Evolutionary conservation across 139 green algal species (phyloP), one percentile per base, ranked within the genome.

Genomic region (Pseudopediastrum boryanum): DNA sequence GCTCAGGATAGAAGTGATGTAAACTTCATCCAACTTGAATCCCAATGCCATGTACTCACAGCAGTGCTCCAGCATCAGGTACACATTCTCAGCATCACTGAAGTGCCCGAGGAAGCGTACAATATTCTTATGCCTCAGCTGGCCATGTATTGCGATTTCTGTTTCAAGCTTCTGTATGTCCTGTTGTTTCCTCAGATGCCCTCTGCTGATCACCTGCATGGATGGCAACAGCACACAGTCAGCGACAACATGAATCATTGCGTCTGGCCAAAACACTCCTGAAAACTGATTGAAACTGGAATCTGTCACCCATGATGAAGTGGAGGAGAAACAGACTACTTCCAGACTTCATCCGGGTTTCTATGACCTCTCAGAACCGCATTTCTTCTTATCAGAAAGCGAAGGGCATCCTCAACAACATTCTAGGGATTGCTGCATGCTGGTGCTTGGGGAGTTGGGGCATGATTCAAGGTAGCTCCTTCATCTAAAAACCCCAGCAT

Each of bases 11-110:
- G 48, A 16, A 58, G 48, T 19, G 19, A 16, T 27, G 16, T 27
- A 58, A 58, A 58, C 19, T 16, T 58, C 48, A 19, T 19, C 16
- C 48, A 16, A 16, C 16, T 58, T 19, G 48, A 16, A 19, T 58
- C 16, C 48, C 48, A 27, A 19, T 58, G 48, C 48, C 48, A 58
- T 58, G 48, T 29, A 77, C 70, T 77, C 56, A 77, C 70, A 52
- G 70, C 70, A 67, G 27, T 9, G 36, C 48, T 77, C 70, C 70
- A 77, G 56, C 70, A 77, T 9, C n/a, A 66, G 35, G 16, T 77
- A 77, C 21, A 48, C 42, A 42, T 77, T 76, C 25, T 50, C 58
- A 29, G 35, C 44, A 36, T 77, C 70, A 23, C 65, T 33, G 9
- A 25, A 64, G 31, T n/a, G n/a, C 33, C 48, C 65, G 41, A 73